Base-by-base conservation (phyloP, 345 rosid genomes). In the Rubroshorea leprosula region DNA sequence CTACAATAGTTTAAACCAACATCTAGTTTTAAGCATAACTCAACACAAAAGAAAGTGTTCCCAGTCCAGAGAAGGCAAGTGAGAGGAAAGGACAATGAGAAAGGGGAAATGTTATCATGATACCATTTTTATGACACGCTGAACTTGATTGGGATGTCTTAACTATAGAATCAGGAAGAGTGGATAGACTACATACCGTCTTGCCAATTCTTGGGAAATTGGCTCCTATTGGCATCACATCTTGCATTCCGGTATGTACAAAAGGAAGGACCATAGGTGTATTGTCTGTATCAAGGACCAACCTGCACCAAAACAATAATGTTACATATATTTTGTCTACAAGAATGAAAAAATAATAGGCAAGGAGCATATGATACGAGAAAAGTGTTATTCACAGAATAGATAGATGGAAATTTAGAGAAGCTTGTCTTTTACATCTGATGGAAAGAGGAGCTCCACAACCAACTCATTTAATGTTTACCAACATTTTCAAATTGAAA, bases 231-330 rank as follows among this genome's bases (percentile, higher is more conserved):
- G 99, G 99, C 99, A 93, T 89, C 65, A 93, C 74, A 23, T 93
- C 96, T 24, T 93, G 97, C 97, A 89, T 89, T 53, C 99, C 99
- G 20, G 80, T 74, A 66, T 93, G 99, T 24, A 83, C 99, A 75
- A 93, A 93, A 24, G 97, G 99, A 47, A 93, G 73, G 58, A 93
- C 97, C 71, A 87, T 66, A 0, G 99, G 99, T 49, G 80, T 57
- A 43, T 64, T 78, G 64, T 93, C 99, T 21, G 96, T 80, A 51
- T 93, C 99, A 54, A 93, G 80, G 63, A 93, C 71, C 74, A 93
- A 74, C 79, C 99, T 93, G 70, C 61, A 43, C n/a, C 27, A 27
- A 20, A 10, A 26, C 13, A 20, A 43, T 7, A 48, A 41, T 49
- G 57, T 54, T 27, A 62, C 23, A 38, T 18, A 14, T 39, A 23